A percentile compares a stretch with the other conserved stretches of the same genome.
These are phyloP conservation scores for Graphiopsis chlorocephala DNA, from an alignment of 2,329 filamentous ascomycete species.

Conservation along the genomic window DNA sequence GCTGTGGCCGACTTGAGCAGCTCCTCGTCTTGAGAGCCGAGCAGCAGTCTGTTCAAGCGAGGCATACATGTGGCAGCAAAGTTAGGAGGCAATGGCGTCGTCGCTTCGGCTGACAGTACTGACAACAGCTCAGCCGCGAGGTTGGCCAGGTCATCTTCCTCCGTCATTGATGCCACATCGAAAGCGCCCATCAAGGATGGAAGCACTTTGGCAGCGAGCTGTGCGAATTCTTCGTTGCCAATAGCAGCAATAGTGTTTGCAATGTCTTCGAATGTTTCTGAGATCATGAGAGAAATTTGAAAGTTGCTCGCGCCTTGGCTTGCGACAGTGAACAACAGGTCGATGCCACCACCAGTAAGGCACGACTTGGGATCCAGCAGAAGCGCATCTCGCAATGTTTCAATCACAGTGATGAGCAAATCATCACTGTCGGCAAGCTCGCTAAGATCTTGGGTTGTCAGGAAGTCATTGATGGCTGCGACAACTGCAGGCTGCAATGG, in stretches of 20 bases:
- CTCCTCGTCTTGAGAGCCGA: constrained; percentile 82
- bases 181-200: constrained; percentile 87
- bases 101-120: constrained; percentile 76
- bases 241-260: constrained; percentile 65
- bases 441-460: constrained; percentile 73
- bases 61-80: constrained; percentile 84
- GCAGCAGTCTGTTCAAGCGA: constrained; percentile 77
- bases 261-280: constrained; percentile 88
- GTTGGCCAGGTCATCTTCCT: constrained; percentile 80
- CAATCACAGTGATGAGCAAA: constrained; percentile 82
- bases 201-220: constrained; percentile 79
- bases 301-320: constrained; percentile 87
- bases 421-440: constrained; percentile 89
- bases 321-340: constrained; percentile 82
- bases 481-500: constrained; percentile 62
- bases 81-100: constrained; percentile 78
- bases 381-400: constrained; percentile 80
- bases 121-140: constrained; percentile 82
- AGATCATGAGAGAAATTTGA: constrained; percentile 82
- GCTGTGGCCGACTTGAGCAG: constrained; percentile 82
- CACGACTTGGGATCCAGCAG: constrained; percentile 73
- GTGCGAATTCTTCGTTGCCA: constrained; percentile 67
- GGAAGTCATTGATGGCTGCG: constrained; percentile 65
- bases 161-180: constrained; percentile 79
- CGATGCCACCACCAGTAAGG: constrained; percentile 70